Conservation (phyloP, 495 filamentous ascomycete genomes). For the Lophiostoma macrostomum region DNA sequence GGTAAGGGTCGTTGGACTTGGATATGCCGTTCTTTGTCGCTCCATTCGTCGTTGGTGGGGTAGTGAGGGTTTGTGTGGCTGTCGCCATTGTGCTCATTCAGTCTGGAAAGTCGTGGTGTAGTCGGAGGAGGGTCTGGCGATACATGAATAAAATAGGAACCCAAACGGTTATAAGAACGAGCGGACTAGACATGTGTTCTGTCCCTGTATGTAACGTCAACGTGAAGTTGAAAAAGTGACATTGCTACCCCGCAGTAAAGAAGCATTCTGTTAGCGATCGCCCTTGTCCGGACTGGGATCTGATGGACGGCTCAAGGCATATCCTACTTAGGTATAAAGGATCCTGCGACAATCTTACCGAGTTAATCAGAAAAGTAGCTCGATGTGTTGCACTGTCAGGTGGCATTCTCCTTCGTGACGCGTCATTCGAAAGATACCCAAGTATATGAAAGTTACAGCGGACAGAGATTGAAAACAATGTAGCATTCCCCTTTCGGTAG, state of each 20-base stretch:
- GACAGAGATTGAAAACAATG: conserved; percentile 1
- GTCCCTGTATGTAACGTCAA: conserved; percentile 27
- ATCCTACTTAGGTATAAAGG: too few relatives aligned
- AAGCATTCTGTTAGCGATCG: too few relatives aligned
- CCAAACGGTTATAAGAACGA: too few relatives aligned
- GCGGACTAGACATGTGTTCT: conserved; percentile 22
- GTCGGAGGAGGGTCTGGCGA: too few relatives aligned
- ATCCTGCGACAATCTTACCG: too few relatives aligned
- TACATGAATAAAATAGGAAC: too few relatives aligned
- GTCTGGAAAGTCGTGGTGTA: neutral
- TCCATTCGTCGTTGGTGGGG: conserved; percentile 7
- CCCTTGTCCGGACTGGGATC: too few relatives aligned
- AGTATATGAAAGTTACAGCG: conserved; percentile 17
- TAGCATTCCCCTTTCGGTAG: conserved; percentile 1
- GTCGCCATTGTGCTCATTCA: conserved; percentile 10
- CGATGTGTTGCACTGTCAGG: conserved; percentile 15
- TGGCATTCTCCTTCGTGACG: conserved; percentile 4
- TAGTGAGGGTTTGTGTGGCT: conserved; percentile 3
- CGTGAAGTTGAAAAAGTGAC: conserved; percentile 20
- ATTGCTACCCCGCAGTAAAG: conserved; percentile 23
- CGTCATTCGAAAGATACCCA: conserved; percentile 7
- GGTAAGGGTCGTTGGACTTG: conserved; percentile 5
- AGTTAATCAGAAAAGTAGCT: too few relatives aligned
- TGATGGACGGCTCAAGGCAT: too few relatives aligned
- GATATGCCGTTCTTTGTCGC: neutral